Evolutionary conservation across 768 basidiomycete genomes (phyloP).

Genomic region (Lactarius quietus): DNA sequence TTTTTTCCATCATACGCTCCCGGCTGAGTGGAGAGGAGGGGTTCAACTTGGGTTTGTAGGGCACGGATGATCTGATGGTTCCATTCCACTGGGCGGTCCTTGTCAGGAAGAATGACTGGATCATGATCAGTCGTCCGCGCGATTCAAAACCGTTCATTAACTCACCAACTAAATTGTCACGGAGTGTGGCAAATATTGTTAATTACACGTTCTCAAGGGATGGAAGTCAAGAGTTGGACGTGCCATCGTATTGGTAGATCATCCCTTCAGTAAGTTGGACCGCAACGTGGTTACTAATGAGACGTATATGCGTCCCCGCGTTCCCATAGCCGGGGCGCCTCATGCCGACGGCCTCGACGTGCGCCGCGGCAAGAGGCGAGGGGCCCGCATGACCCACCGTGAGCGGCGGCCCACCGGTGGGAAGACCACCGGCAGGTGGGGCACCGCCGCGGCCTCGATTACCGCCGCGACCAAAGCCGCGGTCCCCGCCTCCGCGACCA

Average conservation of each 20-base stretch:
- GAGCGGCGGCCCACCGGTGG: neutral
- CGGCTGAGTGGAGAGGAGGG: slow-evolving; percentile 62
- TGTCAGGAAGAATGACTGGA: slow-evolving; percentile 63
- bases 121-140: neutral
- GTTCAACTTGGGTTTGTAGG: slow-evolving; percentile 55
- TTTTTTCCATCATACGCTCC: slow-evolving; percentile 81
- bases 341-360: slow-evolving; percentile 58
- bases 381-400: neutral
- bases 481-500: slow-evolving; percentile 19
- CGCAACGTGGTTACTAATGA: slow-evolving; percentile 57
- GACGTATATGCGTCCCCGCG: slow-evolving; percentile 42
- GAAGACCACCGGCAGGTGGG: neutral
- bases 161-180: slow-evolving; percentile 41
- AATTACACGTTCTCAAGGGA: neutral
- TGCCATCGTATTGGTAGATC: slow-evolving; percentile 79
- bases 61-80: slow-evolving; percentile 66
- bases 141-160: slow-evolving; percentile 14
- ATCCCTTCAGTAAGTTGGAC: slow-evolving; percentile 56
- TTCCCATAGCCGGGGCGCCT: slow-evolving; percentile 60
- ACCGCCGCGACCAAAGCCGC: neutral
- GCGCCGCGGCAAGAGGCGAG: slow-evolving; percentile 30
- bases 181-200: neutral
- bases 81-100: slow-evolving; percentile 56
- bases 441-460: neutral
- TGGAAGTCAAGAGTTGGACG: slow-evolving; percentile 28